These are phyloP conservation scores for Epichloe gansuensis DNA, from an alignment of 2,329 filamentous ascomycete species.

Conservation along the genomic window DNA sequence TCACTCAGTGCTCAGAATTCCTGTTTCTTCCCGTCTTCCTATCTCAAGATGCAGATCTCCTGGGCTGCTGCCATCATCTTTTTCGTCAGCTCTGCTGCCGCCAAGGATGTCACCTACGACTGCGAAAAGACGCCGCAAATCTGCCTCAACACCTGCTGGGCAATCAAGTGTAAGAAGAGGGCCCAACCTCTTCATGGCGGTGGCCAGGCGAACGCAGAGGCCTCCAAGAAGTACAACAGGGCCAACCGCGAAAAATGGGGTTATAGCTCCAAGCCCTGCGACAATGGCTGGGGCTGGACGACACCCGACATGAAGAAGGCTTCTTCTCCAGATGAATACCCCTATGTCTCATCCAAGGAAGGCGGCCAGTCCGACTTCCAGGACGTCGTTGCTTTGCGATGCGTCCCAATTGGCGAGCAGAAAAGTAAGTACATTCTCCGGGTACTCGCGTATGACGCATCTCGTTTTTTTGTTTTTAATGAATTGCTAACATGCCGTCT, in stretches of 20 bases:
- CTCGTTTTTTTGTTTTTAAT: no score
- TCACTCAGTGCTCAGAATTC: background rate
- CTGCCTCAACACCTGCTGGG: conserved; percentile 1
- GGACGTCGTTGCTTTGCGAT: background rate
- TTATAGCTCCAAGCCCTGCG: background rate
- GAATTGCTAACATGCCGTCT: background rate
- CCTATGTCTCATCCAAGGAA: background rate
- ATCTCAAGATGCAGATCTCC: background rate
- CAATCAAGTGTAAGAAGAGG: background rate
- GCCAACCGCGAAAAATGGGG: background rate
- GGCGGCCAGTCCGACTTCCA: background rate
- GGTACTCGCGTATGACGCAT: no score
- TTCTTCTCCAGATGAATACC: conserved; percentile 1
- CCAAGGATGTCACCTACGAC: background rate
- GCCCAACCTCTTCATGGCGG: background rate
- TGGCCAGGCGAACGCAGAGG: background rate
- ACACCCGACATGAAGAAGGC: background rate
- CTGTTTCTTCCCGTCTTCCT: background rate
- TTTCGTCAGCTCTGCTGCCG: background rate
- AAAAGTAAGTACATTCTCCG: background rate
- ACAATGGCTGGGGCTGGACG: background rate
- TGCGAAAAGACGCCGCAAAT: background rate
- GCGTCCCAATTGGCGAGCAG: background rate
- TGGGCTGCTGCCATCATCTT: background rate
- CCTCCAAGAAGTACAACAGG: background rate